Base-by-base conservation (phyloP, 2,329 filamentous ascomycete genomes). In the Ophiostoma sp. region DNA sequence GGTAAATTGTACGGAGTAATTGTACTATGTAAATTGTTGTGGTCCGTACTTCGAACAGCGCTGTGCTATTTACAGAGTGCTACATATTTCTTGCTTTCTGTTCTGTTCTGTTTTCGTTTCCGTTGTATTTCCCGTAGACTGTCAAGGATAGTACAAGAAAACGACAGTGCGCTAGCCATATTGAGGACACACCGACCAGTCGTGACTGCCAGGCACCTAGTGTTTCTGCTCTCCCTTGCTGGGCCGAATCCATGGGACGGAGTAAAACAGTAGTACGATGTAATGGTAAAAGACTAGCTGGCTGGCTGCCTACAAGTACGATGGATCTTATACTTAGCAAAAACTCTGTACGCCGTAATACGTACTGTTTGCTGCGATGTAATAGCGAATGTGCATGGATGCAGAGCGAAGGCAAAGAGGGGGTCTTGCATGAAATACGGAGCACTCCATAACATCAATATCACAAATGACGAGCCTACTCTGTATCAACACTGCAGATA, bases 221-320 rank as follows among this genome's bases (percentile, higher is more conserved):
- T 27, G 23, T 57, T 57, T 57, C n/a, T 27, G 10, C n/a, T 57
- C 52, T 57, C 52, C 52, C 52, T 57, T 57, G 52, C 52, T 57
- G 10, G 17, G 52, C 52, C 52, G 52, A 27, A 57, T 31, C 52
- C 23, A n/a, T 27, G 52, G 52, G 52, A 31, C 27, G 17, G 52
- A n/a, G 52, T 57, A 27, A 8, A 57, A 7, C 44, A 48, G 2
- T 48, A 17, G 27, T 31, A 31, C 27, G 27, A 31, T 31, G 27
- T 31, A 31, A 36, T 36, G 13, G 13, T 39, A 11, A 11, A 39
- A 39, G 36, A 39, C 36, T 39, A 31, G 27, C 27, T 1, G 27
- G 27, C 27, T 31, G 27, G 27, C 27, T 31, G 27, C 27, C 27
- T 31, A 31, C 27, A 31, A 31, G 27, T 31, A 3, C n/a, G n/a